Evolutionary conservation across 768 basidiomycete species (phyloP), one percentile per base, ranked within the genome.

Genomic region (Collybia mongolica): DNA sequence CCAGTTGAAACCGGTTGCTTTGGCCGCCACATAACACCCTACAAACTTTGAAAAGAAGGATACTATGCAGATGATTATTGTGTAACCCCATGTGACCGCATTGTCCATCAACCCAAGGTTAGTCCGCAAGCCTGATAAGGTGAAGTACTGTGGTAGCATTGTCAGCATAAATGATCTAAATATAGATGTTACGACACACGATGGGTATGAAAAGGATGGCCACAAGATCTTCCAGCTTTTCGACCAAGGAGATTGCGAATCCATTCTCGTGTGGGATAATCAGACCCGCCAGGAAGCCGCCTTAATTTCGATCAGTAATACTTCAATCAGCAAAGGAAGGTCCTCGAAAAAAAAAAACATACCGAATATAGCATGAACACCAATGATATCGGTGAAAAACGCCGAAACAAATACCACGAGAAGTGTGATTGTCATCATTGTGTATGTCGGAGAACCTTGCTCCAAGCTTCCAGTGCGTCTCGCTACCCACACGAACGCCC

Each of bases 191-290:
- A 14, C 15, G 20, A 66, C 86, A 52, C 63, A 90, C 89, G 50
- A 92, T 73, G 5, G 91, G 91, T 26, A 94, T 59, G 61, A 93
- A 81, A 3, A 91, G 61, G 51, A 91, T 81, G 3, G 79, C 69
- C 7, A 93, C 83, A n/a, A 94, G 69, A 72, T 96, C 93, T 67
- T 97, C 93, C 22, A 94, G 66, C 65, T 89, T 94, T 57, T 92
- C 90, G 0, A 90, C 85, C 14, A 95, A 61, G 0, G 87, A 77
- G 49, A 92, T 88, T 5, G 83, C 88, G 61, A 83, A 90, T 0
- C 90, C 90, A 51, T 88, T 86, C 32, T 90, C 84, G 52, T 88
- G 83, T 5, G 93, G 93, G 23, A 94, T 81, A 58, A 93, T 80
- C 17, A 95, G 68, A 14, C 92, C 92, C 17, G 86, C 86, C 28